phyloP scores from a whole-genome alignment of 306 rosid species.

The Quercus robur region DNA sequence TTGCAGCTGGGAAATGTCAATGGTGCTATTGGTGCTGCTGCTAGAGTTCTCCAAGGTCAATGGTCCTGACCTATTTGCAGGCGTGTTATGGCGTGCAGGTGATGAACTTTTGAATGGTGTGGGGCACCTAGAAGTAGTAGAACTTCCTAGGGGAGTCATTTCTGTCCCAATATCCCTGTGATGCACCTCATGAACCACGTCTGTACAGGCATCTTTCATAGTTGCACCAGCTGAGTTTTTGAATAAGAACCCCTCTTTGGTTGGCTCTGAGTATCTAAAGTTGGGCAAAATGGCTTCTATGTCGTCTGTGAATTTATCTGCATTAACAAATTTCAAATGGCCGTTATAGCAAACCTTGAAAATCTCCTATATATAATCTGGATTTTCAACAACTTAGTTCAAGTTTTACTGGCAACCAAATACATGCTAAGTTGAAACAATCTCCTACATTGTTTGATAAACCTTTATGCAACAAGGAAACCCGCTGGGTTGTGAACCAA shows the following conservation, averaged over 20 bases:
- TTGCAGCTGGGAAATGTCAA: conserved; percentile 69
- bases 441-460: not conserved
- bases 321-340: conserved; percentile 27
- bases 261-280: conserved; percentile 53
- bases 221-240: conserved; percentile 43
- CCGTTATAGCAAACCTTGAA: conserved; percentile 4
- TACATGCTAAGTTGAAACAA: not conserved
- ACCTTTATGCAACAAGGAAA: not conserved
- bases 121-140: conserved; percentile 87
- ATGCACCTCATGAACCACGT: conserved; percentile 45
- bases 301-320: conserved; percentile 86
- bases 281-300: conserved; percentile 50
- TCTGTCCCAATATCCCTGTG: conserved; percentile 89
- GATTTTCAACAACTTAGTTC: not conserved
- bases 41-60: conserved; percentile 40
- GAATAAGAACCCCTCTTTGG: conserved; percentile 71
- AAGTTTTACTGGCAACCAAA: not conserved
- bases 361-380: not conserved
- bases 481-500: not conserved
- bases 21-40: conserved; percentile 26
- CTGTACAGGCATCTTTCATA: conserved; percentile 58
- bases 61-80: conserved; percentile 82
- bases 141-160: conserved; percentile 97
- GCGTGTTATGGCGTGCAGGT: conserved; percentile 91
- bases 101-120: conserved; percentile 83